Percentiles rank a stretch among this genome's conserved stretches.
These are phyloP conservation scores for Boletus edulis DNA, from an alignment of 768 basidiomycete species.

Conservation along the genomic window DNA sequence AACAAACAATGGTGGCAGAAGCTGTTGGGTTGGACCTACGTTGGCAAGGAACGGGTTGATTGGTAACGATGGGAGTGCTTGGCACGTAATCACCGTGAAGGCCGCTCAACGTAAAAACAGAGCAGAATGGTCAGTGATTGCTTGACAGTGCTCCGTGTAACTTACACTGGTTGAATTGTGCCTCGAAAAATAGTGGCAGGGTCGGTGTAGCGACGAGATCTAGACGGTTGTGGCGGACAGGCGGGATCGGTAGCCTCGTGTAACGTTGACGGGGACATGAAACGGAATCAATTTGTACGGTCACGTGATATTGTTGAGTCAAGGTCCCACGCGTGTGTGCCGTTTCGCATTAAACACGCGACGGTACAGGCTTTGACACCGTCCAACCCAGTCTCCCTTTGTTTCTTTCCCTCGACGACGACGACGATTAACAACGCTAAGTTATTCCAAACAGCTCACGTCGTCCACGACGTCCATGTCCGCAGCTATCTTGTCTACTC, in stretches of 20 bases:
- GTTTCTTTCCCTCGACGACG: constrained; percentile 10
- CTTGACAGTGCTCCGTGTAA: neutral
- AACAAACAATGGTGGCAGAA: neutral
- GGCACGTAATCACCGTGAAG: neutral
- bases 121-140: neutral
- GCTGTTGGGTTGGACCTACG: neutral
- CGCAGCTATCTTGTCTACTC: constrained; percentile 29
- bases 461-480: constrained; percentile 21
- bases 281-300: constrained; percentile 25
- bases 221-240: neutral
- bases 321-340: constrained; percentile 27
- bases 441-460: constrained; percentile 11
- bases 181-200: neutral
- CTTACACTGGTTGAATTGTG: neutral
- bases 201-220: constrained; percentile 2
- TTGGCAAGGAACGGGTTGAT: neutral
- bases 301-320: constrained; percentile 37
- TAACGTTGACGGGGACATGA: constrained; percentile 28
- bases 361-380: constrained; percentile 8
- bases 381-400: constrained; percentile 12
- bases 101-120: neutral
- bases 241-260: constrained; percentile 30
- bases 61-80: neutral
- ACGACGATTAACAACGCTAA: constrained; percentile 18
- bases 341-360: constrained; percentile 30